Evolutionary conservation across 352 stramenopile genomes (phyloP).

Genomic region (Phytopythium sindhum): DNA sequence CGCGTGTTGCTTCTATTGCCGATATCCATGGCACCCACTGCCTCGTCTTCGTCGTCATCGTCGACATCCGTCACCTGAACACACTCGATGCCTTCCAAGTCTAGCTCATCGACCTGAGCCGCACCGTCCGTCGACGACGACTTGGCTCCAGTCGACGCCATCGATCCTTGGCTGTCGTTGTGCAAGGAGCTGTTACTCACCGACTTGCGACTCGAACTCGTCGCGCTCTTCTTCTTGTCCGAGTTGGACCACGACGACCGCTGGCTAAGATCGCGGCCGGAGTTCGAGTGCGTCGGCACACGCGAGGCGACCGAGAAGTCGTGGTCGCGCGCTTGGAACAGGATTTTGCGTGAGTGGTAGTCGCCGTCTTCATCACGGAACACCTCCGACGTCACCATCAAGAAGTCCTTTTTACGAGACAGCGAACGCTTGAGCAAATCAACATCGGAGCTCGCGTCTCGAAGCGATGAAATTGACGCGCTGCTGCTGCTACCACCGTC

Average conservation of each 20-base stretch:
- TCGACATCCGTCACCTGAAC: slow-evolving; percentile 74
- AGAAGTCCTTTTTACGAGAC: slow-evolving; percentile 86
- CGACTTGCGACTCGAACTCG: slow-evolving; percentile 35
- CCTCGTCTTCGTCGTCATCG: slow-evolving; percentile 70
- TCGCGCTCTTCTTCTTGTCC: slow-evolving; percentile 34
- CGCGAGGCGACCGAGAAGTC: slow-evolving; percentile 84
- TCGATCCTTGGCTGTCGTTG: slow-evolving; percentile 35
- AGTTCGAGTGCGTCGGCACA: slow-evolving; percentile 68
- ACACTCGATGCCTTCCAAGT: slow-evolving; percentile 75
- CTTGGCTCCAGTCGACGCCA: slow-evolving; percentile 44
- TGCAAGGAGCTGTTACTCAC: slow-evolving; percentile 31
- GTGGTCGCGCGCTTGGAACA: slow-evolving; percentile 83
- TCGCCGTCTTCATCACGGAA: slow-evolving; percentile 82
- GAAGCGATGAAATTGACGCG: slow-evolving; percentile 20
- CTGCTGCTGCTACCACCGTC: slow-evolving; percentile 28
- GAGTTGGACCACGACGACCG: slow-evolving; percentile 33
- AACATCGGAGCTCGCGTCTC: slow-evolving; percentile 39
- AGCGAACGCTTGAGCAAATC: slow-evolving; percentile 83
- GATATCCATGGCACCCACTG: slow-evolving; percentile 33
- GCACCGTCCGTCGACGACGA: slow-evolving; percentile 32
- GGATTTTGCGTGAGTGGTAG: slow-evolving; percentile 86
- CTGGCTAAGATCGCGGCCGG: slow-evolving; percentile 42
- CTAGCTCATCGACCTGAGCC: slow-evolving; percentile 42
- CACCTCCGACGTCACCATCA: slow-evolving; percentile 90
- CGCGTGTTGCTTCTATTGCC: slow-evolving; percentile 8